Evolutionary conservation across 495 filamentous ascomycete genomes (phyloP), one percentile per base, ranked within the genome.

Genomic region (Pyrenula massariospora): DNA sequence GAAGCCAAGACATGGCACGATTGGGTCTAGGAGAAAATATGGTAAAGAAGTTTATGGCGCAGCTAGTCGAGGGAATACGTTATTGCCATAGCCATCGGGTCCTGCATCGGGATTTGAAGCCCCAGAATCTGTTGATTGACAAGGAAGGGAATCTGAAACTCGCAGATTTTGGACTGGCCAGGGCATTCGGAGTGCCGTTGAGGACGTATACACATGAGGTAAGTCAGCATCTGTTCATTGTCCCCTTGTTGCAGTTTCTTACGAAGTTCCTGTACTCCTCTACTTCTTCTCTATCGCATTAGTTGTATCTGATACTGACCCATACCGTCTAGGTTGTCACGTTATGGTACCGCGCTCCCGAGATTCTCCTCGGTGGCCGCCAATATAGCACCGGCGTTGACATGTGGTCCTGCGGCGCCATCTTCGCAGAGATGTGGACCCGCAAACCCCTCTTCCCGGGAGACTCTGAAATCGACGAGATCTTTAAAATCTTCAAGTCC

Each of bases 371-470:
- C 12, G 93, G 93, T 64, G 93, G 94, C 55, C 87, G 91, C 52
- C 93, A 97, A 69, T 99, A 99, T 75, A 95, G 89, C 22, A 97
- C 93, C 50, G 93, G 94, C 59, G 91, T 99, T 48, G 93, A 99
- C 69, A 97, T 99, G 94, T 99, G 93, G 93, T 95, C 90, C 25
- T 84, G 92, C 54, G 93, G 93, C 48, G 95, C 93, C 68, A 99
- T 99, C 71, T 99, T 99, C 70, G 93, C 94, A 12, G 93, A 99
- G 72, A 97, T 99, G 94, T 96, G 91, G 77, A 99, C 94, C 15
- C 86, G 90, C 64, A 97, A 96, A 72, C 91, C 93, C 3, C 74
- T 97, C 12, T 97, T 99, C 78, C 93, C 93, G 23, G 93, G 93
- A 42, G 94, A 99, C 68, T 96, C 91, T 1, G 93, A 99, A 68